A percentile compares a stretch with the other conserved stretches of the same genome.
Evolutionary conservation across 2,329 filamentous ascomycete genomes (phyloP).

Genomic region (Amylocarpus encephaloides): DNA sequence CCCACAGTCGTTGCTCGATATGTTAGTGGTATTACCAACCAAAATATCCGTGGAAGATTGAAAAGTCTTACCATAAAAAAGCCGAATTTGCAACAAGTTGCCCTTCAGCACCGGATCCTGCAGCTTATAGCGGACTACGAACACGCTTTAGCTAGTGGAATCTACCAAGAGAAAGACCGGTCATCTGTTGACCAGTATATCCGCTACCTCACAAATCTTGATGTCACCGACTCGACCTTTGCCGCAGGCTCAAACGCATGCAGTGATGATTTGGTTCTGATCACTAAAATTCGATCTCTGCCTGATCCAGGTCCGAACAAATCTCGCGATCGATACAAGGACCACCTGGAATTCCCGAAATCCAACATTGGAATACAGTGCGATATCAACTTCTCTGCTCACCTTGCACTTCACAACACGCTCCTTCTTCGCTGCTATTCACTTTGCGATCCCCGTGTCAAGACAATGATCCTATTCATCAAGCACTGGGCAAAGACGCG

Average conservation of each 20-base stretch:
- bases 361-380: conserved; percentile 74
- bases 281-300: conserved; percentile 26
- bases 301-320: conserved; percentile 39
- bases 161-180: conserved; percentile 37
- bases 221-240: conserved; percentile 28
- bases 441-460: conserved; percentile 69
- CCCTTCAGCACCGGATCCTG: conserved; percentile 43
- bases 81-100: conserved; percentile 34
- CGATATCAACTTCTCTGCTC: conserved; percentile 87
- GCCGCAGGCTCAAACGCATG: conserved; percentile 1
- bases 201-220: conserved; percentile 38
- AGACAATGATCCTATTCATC: conserved; percentile 73
- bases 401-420: conserved; percentile 79
- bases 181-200: conserved; percentile 44
- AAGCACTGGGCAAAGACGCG: conserved; percentile 86
- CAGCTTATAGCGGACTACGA: conserved; percentile 52
- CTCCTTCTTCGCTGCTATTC: conserved; percentile 77
- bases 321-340: conserved; percentile 47
- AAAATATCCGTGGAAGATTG: conserved; percentile 41
- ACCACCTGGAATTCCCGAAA: conserved; percentile 71
- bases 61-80: conserved; percentile 12
- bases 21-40: conserved; percentile 45
- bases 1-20: conserved; percentile 39
- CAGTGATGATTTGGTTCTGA: conserved; percentile 12
- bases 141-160: conserved; percentile 42